These are phyloP conservation scores for Scalesia atractyloides DNA, from an alignment of 129 eudicot species.

Conservation along the genomic window DNA sequence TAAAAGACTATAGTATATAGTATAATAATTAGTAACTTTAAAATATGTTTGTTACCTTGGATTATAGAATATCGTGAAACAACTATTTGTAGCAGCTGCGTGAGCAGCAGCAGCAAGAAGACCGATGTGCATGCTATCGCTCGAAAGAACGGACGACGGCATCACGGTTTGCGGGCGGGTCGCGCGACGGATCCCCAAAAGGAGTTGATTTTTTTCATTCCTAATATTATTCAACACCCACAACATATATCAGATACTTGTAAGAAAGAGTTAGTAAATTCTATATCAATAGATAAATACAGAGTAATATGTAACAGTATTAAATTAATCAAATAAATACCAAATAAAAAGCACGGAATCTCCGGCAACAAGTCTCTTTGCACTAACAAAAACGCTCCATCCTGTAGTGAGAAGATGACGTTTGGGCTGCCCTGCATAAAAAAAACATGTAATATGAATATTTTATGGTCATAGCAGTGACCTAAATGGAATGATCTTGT, in stretches of 20 bases:
- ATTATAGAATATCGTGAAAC: conserved; percentile 89
- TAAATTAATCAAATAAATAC: conserved; percentile 38
- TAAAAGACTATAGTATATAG: neutral
- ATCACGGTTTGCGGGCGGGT: conserved; percentile 96
- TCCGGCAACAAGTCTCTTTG: conserved; percentile 97
- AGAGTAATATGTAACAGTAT: conserved; percentile 6
- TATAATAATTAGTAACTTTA: neutral
- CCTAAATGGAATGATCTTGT: neutral
- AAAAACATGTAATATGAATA: conserved; percentile 6
- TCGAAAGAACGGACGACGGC: conserved; percentile 98
- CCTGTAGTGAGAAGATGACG: conserved; percentile 98
- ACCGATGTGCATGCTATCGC: conserved; percentile 99
- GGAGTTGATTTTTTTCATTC: conserved; percentile 99
- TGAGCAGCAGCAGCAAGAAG: conserved; percentile 99
- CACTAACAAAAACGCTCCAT: conserved; percentile 99
- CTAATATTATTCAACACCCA: conserved; percentile 30
- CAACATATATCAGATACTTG: neutral
- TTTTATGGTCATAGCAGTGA: no score
- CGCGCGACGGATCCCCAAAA: conserved; percentile 92
- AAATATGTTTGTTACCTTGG: conserved; percentile 60
- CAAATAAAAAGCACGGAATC: conserved; percentile 98
- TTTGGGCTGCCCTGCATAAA: conserved; percentile 92
- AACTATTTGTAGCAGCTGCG: conserved; percentile 96
- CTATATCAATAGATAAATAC: neutral
- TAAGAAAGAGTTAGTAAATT: neutral